These are phyloP conservation scores for Daldinia sp. DNA, from an alignment of 2,329 filamentous ascomycete species.

Conservation along the genomic window DNA sequence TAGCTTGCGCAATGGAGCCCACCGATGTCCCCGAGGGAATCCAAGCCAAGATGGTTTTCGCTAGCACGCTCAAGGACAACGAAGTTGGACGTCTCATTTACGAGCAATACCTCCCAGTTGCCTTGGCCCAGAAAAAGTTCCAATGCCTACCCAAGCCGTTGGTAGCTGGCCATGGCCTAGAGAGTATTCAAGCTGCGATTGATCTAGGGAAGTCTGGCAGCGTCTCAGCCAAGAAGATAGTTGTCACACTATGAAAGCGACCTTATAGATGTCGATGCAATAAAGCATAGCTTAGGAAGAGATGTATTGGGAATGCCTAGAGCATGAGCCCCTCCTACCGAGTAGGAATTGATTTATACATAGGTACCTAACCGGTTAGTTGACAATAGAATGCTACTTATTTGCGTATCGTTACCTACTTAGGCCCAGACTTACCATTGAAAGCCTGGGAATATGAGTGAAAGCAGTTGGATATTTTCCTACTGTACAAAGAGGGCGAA, in stretches of 20 bases:
- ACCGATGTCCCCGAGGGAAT: slow-evolving; percentile 19
- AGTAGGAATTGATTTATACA: neutral
- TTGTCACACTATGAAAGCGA: slow-evolving; percentile 40
- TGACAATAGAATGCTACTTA: neutral
- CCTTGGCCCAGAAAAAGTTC: slow-evolving; percentile 40
- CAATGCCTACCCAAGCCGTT: slow-evolving; percentile 40
- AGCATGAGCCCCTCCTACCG: neutral
- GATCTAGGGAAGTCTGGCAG: slow-evolving; percentile 39
- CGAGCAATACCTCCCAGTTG: slow-evolving; percentile 40
- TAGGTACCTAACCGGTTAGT: too few species aligned
- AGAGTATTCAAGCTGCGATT: slow-evolving; percentile 44
- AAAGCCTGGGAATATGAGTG: too few species aligned
- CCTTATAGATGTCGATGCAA: too few species aligned
- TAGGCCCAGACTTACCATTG: too few species aligned
- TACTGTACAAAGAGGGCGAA: too few species aligned
- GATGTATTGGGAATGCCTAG: neutral
- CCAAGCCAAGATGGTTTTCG: slow-evolving; percentile 37
- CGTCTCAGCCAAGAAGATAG: slow-evolving; percentile 51
- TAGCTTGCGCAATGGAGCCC: slow-evolving; percentile 33
- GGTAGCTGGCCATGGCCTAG: slow-evolving; percentile 45
- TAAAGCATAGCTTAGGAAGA: neutral
- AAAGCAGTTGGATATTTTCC: too few species aligned
- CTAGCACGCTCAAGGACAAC: slow-evolving; percentile 35
- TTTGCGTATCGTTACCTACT: neutral
- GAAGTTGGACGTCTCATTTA: slow-evolving; percentile 40